Evolutionary conservation across 345 rosid genomes (phyloP), one percentile per base, ranked within the genome.

Genomic region (Corymbia maculata): DNA sequence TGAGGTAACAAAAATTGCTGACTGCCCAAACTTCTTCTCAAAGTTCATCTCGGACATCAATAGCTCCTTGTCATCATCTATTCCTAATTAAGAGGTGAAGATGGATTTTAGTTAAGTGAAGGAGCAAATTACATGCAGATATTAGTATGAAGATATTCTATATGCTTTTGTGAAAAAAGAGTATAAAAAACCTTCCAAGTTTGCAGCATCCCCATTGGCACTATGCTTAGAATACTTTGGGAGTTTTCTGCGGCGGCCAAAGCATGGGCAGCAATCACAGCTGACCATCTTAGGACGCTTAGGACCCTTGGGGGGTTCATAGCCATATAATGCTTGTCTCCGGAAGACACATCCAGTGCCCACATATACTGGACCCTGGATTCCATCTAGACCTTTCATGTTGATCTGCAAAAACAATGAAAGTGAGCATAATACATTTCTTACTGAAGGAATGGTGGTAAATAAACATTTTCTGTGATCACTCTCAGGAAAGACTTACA

Each of bases 291-390:
- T 97, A 13, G 99, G 99, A 88, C 99, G 98, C 93, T 93, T 95
- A 45, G 97, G 95, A 88, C 96, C 97, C 91, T 94, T 94, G 13
- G 99, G 99, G 50, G 99, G 98, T 28, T 94, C 94, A 90, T 98
- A 98, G 45, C 99, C 99, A 88, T 98, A 98, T 22, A 98, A 92
- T 88, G 99, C 99, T 87, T 95, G 98, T 86, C 99, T 91, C 89
- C 95, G 94, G 92, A 98, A 98, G 52, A 97, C 98, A 91, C 99
- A 98, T 59, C 99, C 98, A 51, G 99, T 98, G 88, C 99, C 99
- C 51, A 98, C 99, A 49, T 98, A 97, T 5, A 94, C 98, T 66
- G 99, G 99, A 85, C 99, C 99, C 90, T 98, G 99, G 88, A 98
- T 95, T 61, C 96, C 96, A 86, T 95, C 96, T 89, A 96, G 93